A percentile compares a stretch with the other conserved stretches of the same genome.
Evolutionary conservation across 1,139 yeast species (phyloP).

Genomic region (Hemisphaericaspora xylanilytica): DNA sequence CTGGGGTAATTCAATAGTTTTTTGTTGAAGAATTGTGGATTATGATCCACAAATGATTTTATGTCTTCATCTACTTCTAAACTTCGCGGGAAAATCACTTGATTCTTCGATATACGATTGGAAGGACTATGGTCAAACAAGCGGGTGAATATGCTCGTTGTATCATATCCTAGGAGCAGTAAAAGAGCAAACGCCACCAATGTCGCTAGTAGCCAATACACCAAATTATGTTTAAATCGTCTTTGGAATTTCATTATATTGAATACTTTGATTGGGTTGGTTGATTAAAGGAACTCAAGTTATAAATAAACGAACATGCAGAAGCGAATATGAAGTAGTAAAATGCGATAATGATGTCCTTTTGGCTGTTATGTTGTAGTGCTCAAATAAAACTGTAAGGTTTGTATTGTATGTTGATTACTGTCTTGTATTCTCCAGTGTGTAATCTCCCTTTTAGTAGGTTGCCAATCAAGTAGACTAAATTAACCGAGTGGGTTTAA

Average conservation of each 20-base stretch:
- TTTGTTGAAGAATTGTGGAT: constrained; percentile 13
- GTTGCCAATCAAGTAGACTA: no score
- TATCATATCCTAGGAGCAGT: constrained; percentile 3
- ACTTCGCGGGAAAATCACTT: constrained; percentile 20
- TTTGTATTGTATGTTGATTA: no score
- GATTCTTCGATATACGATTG: constrained; percentile 17
- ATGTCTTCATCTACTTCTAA: constrained; percentile 17
- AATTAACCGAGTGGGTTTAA: no score
- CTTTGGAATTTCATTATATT: constrained; percentile 2
- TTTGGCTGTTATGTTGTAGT: no score
- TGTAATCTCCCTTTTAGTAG: no score
- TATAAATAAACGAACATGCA: no score
- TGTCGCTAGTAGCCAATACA: constrained; percentile 6
- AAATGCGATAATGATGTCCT: no score
- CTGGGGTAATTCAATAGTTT: constrained; percentile 14
- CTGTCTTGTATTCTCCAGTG: no score
- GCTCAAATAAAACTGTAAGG: no score
- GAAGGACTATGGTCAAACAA: no score
- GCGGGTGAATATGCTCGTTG: background rate
- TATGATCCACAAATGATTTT: constrained; percentile 12
- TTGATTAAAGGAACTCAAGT: background rate
- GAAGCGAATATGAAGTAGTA: no score
- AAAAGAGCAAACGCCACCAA: constrained; percentile 2
- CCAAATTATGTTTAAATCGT: constrained; percentile 3
- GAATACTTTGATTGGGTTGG: background rate